These are phyloP conservation scores for Magnolia kwangsiensis DNA, from an alignment of 164 flowering plant species.

Conservation along the genomic window DNA sequence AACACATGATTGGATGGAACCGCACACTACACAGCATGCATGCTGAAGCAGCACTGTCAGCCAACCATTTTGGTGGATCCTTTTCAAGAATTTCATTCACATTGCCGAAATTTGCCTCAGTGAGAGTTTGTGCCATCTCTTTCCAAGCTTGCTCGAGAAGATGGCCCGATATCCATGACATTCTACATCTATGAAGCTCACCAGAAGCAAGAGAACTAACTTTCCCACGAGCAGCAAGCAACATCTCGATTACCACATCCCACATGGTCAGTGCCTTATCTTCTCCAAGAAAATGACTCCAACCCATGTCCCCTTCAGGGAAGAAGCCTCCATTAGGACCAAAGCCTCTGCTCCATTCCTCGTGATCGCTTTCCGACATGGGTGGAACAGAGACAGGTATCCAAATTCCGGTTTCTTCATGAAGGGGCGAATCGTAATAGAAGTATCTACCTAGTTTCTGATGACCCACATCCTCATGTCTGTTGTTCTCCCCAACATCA, in stretches of 20 bases:
- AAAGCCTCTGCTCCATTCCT: constrained; percentile 59
- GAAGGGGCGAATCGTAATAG: constrained; percentile 68
- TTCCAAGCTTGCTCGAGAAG: constrained; percentile 91
- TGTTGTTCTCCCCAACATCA: neutral
- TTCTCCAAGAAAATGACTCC: constrained; percentile 57
- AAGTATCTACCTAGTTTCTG: constrained; percentile 59
- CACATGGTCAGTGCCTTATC: constrained; percentile 91
- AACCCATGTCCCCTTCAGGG: constrained; percentile 83
- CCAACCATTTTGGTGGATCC: constrained; percentile 89
- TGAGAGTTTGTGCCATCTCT: constrained; percentile 91
- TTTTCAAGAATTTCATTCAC: constrained; percentile 66
- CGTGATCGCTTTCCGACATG: constrained; percentile 66
- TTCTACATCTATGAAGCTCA: constrained; percentile 29
- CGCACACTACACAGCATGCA: constrained; percentile 90
- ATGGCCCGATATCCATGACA: constrained; percentile 59
- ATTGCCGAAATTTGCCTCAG: constrained; percentile 61
- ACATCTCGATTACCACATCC: constrained; percentile 89
- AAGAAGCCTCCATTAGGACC: constrained; percentile 66
- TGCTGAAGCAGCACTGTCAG: constrained; percentile 85
- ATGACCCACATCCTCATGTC: neutral
- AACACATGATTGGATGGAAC: constrained; percentile 94
- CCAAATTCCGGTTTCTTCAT: constrained; percentile 91
- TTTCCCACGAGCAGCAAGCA: constrained; percentile 81
- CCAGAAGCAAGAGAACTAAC: constrained; percentile 63
- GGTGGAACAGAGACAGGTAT: constrained; percentile 99